A percentile compares a stretch with the other conserved stretches of the same genome.
phyloP scores from a whole-genome alignment of 2,329 filamentous ascomycete species.

The Cladosporium austrohemisphaericum region DNA sequence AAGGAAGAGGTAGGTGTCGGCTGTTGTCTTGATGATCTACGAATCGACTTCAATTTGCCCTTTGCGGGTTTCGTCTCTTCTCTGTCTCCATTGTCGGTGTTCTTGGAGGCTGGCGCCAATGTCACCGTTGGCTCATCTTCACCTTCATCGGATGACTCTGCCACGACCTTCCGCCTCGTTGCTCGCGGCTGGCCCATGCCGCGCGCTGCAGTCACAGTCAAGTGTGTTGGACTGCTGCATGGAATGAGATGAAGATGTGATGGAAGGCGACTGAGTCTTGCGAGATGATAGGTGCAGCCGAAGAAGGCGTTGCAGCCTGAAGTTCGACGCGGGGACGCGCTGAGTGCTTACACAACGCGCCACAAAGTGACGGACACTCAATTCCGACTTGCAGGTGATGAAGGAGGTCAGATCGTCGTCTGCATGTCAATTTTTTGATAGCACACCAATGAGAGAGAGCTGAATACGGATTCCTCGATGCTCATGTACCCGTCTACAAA shows the following conservation, averaged over 20 bases:
- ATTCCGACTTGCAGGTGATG: no score
- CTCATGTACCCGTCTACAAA: no score
- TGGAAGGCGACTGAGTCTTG: background rate
- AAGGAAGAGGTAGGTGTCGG: slow-evolving; percentile 11
- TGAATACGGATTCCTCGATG: no score
- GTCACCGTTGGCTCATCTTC: slow-evolving; percentile 13
- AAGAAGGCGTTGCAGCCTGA: no score
- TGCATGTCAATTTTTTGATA: no score
- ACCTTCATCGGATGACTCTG: slow-evolving; percentile 27
- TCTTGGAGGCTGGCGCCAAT: slow-evolving; percentile 7
- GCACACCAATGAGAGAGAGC: no score
- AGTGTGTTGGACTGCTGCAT: background rate
- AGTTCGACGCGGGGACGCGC: no score
- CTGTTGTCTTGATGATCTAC: slow-evolving; percentile 19
- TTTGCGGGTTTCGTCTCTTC: slow-evolving; percentile 19
- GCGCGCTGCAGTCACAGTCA: slow-evolving; percentile 12
- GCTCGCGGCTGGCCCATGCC: slow-evolving; percentile 31
- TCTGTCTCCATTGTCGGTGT: slow-evolving; percentile 11
- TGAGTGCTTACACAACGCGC: no score
- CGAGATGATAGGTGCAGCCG: no score
- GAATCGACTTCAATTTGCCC: slow-evolving; percentile 24
- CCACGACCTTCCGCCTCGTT: slow-evolving; percentile 25
- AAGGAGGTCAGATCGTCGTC: no score
- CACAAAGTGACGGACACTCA: no score
- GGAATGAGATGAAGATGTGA: background rate